Evolutionary conservation across 768 basidiomycete species (phyloP).

Genomic region (Leccinum obscurum): DNA sequence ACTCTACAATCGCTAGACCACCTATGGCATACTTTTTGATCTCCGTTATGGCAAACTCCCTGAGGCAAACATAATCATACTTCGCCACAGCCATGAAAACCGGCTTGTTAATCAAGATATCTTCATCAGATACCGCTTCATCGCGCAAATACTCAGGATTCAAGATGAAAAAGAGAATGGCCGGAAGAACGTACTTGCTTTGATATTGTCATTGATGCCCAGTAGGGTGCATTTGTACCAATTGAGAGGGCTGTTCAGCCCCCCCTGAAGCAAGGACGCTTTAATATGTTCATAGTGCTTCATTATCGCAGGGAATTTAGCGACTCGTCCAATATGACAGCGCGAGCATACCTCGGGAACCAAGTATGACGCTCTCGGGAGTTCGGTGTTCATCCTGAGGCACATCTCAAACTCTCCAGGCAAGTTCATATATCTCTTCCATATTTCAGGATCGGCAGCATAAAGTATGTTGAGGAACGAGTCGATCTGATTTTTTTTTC

Average conservation of each 20-base stretch:
- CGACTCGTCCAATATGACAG: not conserved
- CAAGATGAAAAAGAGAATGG: not conserved
- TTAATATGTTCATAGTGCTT: conserved; percentile 33
- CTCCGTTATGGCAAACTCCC: conserved; percentile 21
- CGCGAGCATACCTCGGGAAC: conserved; percentile 31
- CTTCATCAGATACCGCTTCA: conserved; percentile 25
- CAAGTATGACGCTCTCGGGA: conserved; percentile 32
- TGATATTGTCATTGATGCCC: conserved; percentile 31
- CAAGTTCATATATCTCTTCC: conserved; percentile 37
- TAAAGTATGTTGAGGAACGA: conserved; percentile 39
- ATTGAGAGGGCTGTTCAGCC: conserved; percentile 36
- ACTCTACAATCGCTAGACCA: conserved; percentile 32
- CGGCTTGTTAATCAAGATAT: conserved; percentile 34
- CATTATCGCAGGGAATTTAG: conserved; percentile 7
- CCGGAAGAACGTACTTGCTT: conserved; percentile 23
- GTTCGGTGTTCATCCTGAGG: conserved; percentile 23
- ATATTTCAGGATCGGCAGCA: conserved; percentile 34
- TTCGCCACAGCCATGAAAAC: conserved; percentile 39
- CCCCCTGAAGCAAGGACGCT: conserved; percentile 29
- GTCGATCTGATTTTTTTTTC: conserved; percentile 32
- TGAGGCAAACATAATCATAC: conserved; percentile 36
- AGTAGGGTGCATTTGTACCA: conserved; percentile 38
- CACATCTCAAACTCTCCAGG: conserved; percentile 37
- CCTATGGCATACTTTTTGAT: conserved; percentile 31
- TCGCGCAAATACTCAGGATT: conserved; percentile 1